Evolutionary conservation across 177 flowering plant genomes (phyloP).

Genomic region (Telopea speciosissima): DNA sequence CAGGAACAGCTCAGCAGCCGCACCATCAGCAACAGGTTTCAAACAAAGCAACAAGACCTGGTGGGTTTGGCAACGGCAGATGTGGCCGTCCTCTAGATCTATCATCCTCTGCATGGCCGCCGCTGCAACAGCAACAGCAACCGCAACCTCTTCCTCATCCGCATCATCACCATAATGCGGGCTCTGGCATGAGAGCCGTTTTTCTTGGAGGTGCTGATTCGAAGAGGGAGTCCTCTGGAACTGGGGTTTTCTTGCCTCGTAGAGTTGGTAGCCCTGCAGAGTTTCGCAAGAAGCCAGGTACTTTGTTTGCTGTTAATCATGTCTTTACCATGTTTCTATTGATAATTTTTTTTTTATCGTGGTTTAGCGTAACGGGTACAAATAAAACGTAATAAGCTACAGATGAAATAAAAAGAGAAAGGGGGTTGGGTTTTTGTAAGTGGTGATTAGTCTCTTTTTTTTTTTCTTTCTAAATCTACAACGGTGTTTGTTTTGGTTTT

Average conservation of each 20-base stretch:
- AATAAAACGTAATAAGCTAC: no score
- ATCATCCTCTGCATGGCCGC: constrained; percentile 58
- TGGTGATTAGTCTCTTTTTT: no score
- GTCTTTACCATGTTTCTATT: no score
- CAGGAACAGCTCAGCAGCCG: neutral
- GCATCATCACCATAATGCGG: constrained; percentile 61
- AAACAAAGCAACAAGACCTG: constrained; percentile 18
- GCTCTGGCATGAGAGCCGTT: constrained; percentile 47
- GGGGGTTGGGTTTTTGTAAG: no score
- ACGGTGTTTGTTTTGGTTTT: no score
- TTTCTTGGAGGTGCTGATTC: constrained; percentile 35
- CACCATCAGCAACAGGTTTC: constrained; percentile 21
- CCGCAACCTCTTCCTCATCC: constrained; percentile 21
- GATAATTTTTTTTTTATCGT: no score
- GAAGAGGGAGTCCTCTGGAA: constrained; percentile 53
- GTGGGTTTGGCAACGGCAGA: constrained; percentile 3
- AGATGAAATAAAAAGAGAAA: no score
- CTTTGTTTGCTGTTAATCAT: neutral
- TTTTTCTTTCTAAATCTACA: no score
- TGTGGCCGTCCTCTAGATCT: constrained; percentile 25
- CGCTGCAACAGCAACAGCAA: constrained; percentile 35
- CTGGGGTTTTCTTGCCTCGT: constrained; percentile 90
- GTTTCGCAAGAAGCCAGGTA: neutral
- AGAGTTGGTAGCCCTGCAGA: constrained; percentile 18
- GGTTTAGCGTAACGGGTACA: no score